Percentiles rank a stretch among this genome's conserved stretches.
Evolutionary conservation across 2,329 filamentous ascomycete species (phyloP).

Genomic region (Talaromyces sp.): DNA sequence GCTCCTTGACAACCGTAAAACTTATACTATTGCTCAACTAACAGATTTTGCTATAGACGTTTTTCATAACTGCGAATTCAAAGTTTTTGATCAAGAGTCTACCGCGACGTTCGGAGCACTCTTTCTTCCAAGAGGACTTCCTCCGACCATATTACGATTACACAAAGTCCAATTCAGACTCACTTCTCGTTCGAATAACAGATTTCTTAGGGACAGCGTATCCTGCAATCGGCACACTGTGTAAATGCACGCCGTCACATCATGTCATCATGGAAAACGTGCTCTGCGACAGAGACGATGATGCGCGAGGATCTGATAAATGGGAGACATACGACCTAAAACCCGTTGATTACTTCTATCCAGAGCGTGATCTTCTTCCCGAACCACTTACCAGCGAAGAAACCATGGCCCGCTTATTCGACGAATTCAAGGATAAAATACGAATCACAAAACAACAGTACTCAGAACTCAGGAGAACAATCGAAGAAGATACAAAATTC

Average conservation of each 20-base stretch:
- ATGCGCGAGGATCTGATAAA: constrained; percentile 37
- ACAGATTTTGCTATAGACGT: constrained; percentile 46
- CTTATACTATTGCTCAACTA: neutral
- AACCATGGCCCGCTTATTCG: constrained; percentile 61
- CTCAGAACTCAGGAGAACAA: constrained; percentile 49
- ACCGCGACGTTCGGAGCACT: constrained; percentile 63
- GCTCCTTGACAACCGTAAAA: neutral
- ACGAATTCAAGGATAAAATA: constrained; percentile 64
- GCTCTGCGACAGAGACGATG: constrained; percentile 53
- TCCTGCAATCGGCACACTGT: constrained; percentile 53
- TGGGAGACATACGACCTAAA: constrained; percentile 75
- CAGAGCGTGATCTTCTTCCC: constrained; percentile 64
- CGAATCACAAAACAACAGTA: constrained; percentile 52
- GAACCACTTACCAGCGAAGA: constrained; percentile 59
- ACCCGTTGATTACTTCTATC: constrained; percentile 69
- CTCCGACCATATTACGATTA: constrained; percentile 60
- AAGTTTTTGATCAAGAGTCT: constrained; percentile 68
- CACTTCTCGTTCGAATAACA: constrained; percentile 65
- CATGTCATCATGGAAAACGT: constrained; percentile 77
- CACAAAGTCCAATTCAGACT: constrained; percentile 56
- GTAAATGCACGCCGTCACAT: constrained; percentile 61
- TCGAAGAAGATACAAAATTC: constrained; percentile 60
- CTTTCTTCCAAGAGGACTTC: constrained; percentile 63
- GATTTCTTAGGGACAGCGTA: constrained; percentile 59
- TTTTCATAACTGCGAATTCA: constrained; percentile 63